Evolutionary conservation across 1,284 basidiomycete species (phyloP).

Genomic region (Flammula alnicola): DNA sequence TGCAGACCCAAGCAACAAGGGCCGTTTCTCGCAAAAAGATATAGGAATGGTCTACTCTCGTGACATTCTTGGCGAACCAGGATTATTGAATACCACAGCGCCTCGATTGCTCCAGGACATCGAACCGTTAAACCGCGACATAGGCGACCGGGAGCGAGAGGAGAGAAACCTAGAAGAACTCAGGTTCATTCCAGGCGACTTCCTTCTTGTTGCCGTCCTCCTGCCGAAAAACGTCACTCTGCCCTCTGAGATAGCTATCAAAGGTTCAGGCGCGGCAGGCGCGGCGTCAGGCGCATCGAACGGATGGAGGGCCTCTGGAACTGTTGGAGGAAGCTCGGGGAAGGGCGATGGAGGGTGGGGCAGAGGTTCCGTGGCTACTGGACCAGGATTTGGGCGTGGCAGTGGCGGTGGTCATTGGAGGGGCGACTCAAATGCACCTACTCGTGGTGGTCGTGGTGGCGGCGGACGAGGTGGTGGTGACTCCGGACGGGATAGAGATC

Average conservation of each 20-base stretch:
- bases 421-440: slow-evolving; percentile 44
- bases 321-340: slow-evolving; percentile 23
- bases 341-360: slow-evolving; percentile 41
- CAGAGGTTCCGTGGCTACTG: slow-evolving; percentile 21
- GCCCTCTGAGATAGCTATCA: slow-evolving; percentile 52
- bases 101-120: slow-evolving; percentile 61
- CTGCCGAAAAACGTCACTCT: slow-evolving; percentile 68
- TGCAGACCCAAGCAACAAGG: slow-evolving; percentile 70
- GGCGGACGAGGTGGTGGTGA: slow-evolving; percentile 28
- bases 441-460: slow-evolving; percentile 38
- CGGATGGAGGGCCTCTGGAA: slow-evolving; percentile 40
- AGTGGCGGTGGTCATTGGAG: slow-evolving; percentile 46
- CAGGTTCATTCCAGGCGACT: slow-evolving; percentile 78
- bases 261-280: slow-evolving; percentile 46
- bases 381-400: slow-evolving; percentile 47
- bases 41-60: slow-evolving; percentile 79
- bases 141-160: slow-evolving; percentile 51
- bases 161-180: slow-evolving; percentile 77
- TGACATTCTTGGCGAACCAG: slow-evolving; percentile 79
- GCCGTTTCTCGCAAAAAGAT: slow-evolving; percentile 72
- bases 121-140: slow-evolving; percentile 44
- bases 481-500: slow-evolving; percentile 14
- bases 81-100: slow-evolving; percentile 56
- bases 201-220: slow-evolving; percentile 68
- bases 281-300: slow-evolving; percentile 26